Conservation (phyloP, 129 eudicot species). For the Flaveria bidentis region DNA sequence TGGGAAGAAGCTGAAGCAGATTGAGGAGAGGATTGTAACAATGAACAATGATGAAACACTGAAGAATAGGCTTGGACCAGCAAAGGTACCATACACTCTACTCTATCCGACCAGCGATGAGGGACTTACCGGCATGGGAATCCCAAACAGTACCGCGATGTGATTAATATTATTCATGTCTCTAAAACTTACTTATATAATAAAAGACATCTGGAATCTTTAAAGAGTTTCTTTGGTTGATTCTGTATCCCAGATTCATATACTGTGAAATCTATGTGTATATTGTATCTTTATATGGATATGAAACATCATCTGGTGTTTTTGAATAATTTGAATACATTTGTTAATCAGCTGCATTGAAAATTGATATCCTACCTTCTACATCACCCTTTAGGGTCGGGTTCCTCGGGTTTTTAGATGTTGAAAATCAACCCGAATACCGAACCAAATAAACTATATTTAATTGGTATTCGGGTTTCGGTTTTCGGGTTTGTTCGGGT, state of each 20-base stretch:
- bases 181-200: not conserved
- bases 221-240: no score
- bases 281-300: not conserved
- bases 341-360: not conserved
- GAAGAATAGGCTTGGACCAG: constrained; percentile 49
- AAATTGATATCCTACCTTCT: not conserved
- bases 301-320: not conserved
- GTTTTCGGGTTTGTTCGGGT: no score
- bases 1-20: constrained; percentile 36
- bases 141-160: constrained; percentile 36
- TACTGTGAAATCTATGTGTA: no score
- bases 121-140: constrained; percentile 44
- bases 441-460: no score
- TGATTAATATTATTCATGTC: not conserved
- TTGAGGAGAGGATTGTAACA: constrained; percentile 32
- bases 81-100: constrained; percentile 37
- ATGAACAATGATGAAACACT: constrained; percentile 42
- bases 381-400: not conserved
- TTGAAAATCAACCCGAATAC: no score
- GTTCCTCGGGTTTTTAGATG: no score
- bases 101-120: constrained; percentile 36
- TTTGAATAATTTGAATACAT: not conserved
- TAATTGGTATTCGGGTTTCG: no score
- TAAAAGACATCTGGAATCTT: not conserved
- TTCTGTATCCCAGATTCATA: no score